Conservation (phyloP, 805 yeast species). For the Candida loeiensis region DNA sequence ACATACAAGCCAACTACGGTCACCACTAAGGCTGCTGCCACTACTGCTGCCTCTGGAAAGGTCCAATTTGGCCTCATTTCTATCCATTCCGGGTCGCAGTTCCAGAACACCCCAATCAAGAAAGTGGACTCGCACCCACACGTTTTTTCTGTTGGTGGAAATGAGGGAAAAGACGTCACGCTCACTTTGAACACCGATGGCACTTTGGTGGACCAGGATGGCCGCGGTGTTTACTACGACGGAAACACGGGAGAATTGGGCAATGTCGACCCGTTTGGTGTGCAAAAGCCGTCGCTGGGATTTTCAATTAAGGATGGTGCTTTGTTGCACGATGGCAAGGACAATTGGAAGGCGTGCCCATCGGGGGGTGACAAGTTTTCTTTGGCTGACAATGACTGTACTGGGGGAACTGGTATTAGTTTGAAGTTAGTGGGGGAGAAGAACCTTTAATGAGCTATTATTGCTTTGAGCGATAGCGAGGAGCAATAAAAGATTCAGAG, state of each 20-base stretch:
- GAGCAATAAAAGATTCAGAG: too few relatives aligned
- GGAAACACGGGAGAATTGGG: conserved; percentile 31
- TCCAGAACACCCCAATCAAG: conserved; percentile 24
- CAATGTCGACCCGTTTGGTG: conserved; percentile 28
- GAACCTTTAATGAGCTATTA: background rate
- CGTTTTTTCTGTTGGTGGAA: conserved; percentile 34
- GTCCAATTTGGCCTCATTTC: conserved; percentile 19
- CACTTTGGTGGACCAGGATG: conserved; percentile 30
- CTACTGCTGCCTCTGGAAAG: conserved; percentile 3
- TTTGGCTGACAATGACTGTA: conserved; percentile 24
- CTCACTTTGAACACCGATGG: conserved; percentile 24
- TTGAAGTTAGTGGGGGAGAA: conserved; percentile 17
- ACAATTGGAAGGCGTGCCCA: conserved; percentile 39
- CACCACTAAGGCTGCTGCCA: background rate
- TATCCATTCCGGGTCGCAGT: conserved; percentile 22
- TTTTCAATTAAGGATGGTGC: conserved; percentile 36
- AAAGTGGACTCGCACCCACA: conserved; percentile 30
- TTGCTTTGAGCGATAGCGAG: background rate
- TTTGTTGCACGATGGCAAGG: conserved; percentile 30
- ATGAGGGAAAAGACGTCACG: conserved; percentile 22
- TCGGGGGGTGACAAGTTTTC: conserved; percentile 22
- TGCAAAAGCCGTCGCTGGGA: conserved; percentile 32
- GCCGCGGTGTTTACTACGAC: conserved; percentile 27
- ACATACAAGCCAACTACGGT: conserved; percentile 2
- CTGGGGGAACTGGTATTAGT: conserved; percentile 27